Conservation (phyloP, 768 basidiomycete genomes). For the Hericium alpestre region DNA sequence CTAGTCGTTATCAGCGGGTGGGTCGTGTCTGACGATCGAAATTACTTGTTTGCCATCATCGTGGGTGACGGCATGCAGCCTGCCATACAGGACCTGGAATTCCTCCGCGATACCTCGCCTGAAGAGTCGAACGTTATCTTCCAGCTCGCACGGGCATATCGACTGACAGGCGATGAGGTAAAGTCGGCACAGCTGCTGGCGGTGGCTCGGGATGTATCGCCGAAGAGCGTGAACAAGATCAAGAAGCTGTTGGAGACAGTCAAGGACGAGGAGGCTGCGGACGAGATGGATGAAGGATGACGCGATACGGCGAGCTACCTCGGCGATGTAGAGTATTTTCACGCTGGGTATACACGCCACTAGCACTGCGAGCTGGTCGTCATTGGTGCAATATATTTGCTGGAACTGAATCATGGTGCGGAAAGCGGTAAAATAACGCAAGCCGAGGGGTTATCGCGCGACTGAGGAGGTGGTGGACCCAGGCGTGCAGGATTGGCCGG, state of each 20-base stretch:
- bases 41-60: neutral
- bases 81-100: slow-evolving; percentile 74
- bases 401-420: neutral
- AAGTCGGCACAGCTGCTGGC: slow-evolving; percentile 82
- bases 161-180: slow-evolving; percentile 64
- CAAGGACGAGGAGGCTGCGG: slow-evolving; percentile 45
- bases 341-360: no score
- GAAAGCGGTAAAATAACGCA: neutral
- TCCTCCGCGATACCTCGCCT: slow-evolving; percentile 71
- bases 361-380: neutral
- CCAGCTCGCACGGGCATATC: slow-evolving; percentile 88
- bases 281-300: slow-evolving; percentile 60
- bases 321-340: neutral
- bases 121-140: slow-evolving; percentile 96
- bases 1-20: neutral
- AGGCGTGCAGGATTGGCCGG: neutral
- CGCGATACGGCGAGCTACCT: neutral
- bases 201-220: slow-evolving; percentile 86
- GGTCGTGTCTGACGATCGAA: slow-evolving; percentile 15
- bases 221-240: slow-evolving; percentile 78
- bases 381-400: neutral
- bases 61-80: slow-evolving; percentile 32
- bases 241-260: slow-evolving; percentile 66
- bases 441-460: neutral
- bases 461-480: neutral